Evolutionary conservation across 805 yeast species (phyloP).

Genomic region (Cyberlindnera maclurae): DNA sequence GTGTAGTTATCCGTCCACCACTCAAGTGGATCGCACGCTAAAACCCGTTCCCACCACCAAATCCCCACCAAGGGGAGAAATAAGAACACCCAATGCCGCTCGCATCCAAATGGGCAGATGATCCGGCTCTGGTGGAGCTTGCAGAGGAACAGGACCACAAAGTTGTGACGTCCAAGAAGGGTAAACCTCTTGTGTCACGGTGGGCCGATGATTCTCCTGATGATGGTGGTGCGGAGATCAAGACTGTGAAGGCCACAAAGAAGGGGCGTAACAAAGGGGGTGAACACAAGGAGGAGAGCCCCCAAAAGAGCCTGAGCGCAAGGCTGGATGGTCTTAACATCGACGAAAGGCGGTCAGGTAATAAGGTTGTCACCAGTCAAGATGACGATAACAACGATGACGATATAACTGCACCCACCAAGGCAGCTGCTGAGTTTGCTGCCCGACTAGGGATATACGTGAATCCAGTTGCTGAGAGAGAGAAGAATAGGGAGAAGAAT

Average conservation of each 20-base stretch:
- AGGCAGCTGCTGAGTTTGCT: slow-evolving; percentile 19
- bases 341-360: too few species aligned
- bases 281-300: slow-evolving; percentile 1
- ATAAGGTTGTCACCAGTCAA: too few species aligned
- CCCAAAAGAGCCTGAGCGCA: neutral
- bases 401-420: slow-evolving; percentile 13
- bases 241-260: slow-evolving; percentile 1
- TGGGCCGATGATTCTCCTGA: slow-evolving; percentile 21
- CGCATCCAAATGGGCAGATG: slow-evolving; percentile 22
- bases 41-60: too few species aligned
- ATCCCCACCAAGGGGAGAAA: neutral
- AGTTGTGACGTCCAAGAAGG: slow-evolving; percentile 13
- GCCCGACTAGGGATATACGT: slow-evolving; percentile 18
- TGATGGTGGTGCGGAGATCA: slow-evolving; percentile 10
- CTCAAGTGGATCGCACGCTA: too few species aligned
- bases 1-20: too few species aligned
- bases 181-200: slow-evolving; percentile 15
- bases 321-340: too few species aligned
- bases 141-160: slow-evolving; percentile 16
- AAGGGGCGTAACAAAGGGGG: neutral
- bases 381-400: slow-evolving; percentile 5
- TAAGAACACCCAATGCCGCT: slow-evolving; percentile 6
- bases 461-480: slow-evolving; percentile 2
- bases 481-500: slow-evolving; percentile 8
- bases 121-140: slow-evolving; percentile 11